These are phyloP conservation scores for Globisporangium heterothallicum DNA, from an alignment of 352 stramenopile species.

Conservation along the genomic window DNA sequence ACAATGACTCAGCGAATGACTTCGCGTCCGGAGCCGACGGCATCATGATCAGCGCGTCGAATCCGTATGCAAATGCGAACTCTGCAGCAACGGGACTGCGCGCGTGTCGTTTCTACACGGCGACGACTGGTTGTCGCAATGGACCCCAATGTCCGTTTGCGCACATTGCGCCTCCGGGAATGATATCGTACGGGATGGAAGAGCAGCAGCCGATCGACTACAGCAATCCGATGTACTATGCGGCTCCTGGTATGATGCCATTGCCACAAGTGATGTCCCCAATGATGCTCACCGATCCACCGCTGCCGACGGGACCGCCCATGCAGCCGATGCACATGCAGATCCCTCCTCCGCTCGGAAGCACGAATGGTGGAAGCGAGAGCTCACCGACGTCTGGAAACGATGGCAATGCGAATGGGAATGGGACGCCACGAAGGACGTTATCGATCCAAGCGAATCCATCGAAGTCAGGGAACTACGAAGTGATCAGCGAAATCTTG, in stretches of 20 bases:
- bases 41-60: slow-evolving; percentile 23
- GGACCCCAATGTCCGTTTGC: slow-evolving; percentile 49
- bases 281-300: slow-evolving; percentile 19
- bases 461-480: slow-evolving; percentile 53
- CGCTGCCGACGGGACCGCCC: slow-evolving; percentile 3
- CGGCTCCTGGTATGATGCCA: slow-evolving; percentile 4
- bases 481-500: slow-evolving; percentile 72
- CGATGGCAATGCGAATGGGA: background rate
- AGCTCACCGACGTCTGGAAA: slow-evolving; percentile 18
- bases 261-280: slow-evolving; percentile 21
- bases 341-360: background rate
- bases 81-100: slow-evolving; percentile 9
- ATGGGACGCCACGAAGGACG: slow-evolving; percentile 20
- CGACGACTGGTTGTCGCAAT: slow-evolving; percentile 56
- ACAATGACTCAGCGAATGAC: slow-evolving; percentile 1
- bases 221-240: slow-evolving; percentile 17
- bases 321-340: slow-evolving; percentile 12
- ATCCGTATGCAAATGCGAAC: slow-evolving; percentile 31
- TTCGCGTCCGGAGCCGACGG: slow-evolving; percentile 1
- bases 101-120: slow-evolving; percentile 57
- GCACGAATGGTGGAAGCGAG: background rate
- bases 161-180: slow-evolving; percentile 20
- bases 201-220: slow-evolving; percentile 18
- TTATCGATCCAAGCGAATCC: slow-evolving; percentile 68
- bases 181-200: slow-evolving; percentile 18